Evolutionary conservation across 2,329 filamentous ascomycete species (phyloP).

Genomic region (Huntiella savannae): DNA sequence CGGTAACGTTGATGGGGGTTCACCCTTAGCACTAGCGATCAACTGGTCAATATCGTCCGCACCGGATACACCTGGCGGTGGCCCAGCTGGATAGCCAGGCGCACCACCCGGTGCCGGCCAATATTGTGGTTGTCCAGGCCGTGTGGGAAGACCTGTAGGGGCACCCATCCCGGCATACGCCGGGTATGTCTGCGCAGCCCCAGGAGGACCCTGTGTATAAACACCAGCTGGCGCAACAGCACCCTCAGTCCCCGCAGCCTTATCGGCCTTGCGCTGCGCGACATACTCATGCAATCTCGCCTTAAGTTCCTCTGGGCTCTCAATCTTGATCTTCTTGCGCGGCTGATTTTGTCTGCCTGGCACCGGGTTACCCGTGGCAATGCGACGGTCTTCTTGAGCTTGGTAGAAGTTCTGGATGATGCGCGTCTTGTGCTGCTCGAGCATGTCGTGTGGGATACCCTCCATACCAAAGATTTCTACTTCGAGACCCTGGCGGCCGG

Average conservation of each 20-base stretch:
- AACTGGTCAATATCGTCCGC: constrained; percentile 44
- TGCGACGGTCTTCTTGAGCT: constrained; percentile 63
- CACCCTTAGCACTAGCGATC: constrained; percentile 36
- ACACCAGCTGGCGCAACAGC: no score
- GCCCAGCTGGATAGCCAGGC: constrained; percentile 14
- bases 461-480: constrained; percentile 98
- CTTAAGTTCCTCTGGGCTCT: constrained; percentile 61
- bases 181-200: constrained; percentile 12
- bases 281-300: constrained; percentile 61
- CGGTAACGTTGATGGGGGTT: constrained; percentile 36
- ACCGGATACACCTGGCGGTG: constrained; percentile 17
- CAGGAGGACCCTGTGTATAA: background rate
- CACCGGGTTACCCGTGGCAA: constrained; percentile 66
- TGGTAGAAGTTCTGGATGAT: constrained; percentile 75
- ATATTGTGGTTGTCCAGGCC: constrained; percentile 17
- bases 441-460: constrained; percentile 73
- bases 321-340: constrained; percentile 52
- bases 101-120: constrained; percentile 4
- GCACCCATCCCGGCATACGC: constrained; percentile 24
- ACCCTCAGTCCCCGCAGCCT: constrained; percentile 21
- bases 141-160: constrained; percentile 25
- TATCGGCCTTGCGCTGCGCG: constrained; percentile 43
- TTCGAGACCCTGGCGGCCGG: constrained; percentile 67
- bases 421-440: constrained; percentile 67
- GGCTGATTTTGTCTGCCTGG: constrained; percentile 45